Percentiles rank a stretch among this genome's conserved stretches.
These are phyloP conservation scores for Citrullus mucosospermus DNA, from an alignment of 306 rosid genomes.

Conservation along the genomic window DNA sequence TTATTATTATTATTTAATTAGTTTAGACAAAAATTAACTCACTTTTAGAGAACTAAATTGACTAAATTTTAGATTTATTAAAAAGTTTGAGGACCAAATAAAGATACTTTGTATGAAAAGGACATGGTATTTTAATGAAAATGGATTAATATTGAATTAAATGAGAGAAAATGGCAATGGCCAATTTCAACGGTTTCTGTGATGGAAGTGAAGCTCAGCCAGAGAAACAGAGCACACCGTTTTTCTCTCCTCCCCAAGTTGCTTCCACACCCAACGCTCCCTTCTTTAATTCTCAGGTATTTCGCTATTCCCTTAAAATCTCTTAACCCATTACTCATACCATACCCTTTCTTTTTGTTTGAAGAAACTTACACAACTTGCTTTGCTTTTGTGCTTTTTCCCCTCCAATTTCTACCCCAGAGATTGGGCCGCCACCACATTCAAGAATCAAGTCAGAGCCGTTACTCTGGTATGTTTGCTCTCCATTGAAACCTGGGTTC, in stretches of 20 bases:
- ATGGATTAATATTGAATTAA: neutral
- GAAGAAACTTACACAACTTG: neutral
- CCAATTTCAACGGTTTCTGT: conserved; percentile 1
- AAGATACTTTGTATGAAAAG: neutral
- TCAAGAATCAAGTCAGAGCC: conserved; percentile 5
- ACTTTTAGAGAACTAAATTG: too few species aligned
- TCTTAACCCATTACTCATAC: neutral
- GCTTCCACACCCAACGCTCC: neutral
- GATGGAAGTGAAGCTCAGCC: conserved; percentile 17
- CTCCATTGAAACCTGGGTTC: neutral
- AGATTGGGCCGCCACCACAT: conserved; percentile 1
- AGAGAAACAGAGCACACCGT: conserved; percentile 3
- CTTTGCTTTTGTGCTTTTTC: neutral
- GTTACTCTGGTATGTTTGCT: neutral
- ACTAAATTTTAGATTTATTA: too few species aligned
- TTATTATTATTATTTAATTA: too few species aligned
- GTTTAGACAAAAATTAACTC: too few species aligned
- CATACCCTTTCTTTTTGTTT: neutral
- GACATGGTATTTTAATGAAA: neutral
- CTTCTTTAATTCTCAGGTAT: conserved; percentile 6
- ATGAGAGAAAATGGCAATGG: neutral
- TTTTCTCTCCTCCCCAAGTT: neutral
- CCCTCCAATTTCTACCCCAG: neutral
- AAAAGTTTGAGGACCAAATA: too few species aligned
- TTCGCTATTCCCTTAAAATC: conserved; percentile 2